Evolutionary conservation across 805 yeast genomes (phyloP).

Genomic region (Saccharomycopsis sp.): DNA sequence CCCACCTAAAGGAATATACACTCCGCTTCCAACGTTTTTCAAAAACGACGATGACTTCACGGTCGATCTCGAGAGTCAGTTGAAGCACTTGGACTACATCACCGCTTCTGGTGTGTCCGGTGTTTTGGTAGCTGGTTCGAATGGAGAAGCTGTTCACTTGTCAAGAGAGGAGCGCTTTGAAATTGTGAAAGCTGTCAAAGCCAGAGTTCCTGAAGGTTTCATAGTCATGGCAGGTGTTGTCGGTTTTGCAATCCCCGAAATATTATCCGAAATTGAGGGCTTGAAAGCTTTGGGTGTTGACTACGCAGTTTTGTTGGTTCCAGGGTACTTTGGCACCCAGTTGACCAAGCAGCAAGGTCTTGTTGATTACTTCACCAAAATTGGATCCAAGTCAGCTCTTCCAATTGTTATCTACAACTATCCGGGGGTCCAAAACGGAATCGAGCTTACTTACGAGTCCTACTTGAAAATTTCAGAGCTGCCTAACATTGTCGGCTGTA

Average conservation of each 20-base stretch:
- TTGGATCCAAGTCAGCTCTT: conserved; percentile 29
- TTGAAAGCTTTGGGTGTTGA: conserved; percentile 31
- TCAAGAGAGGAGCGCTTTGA: conserved; percentile 27
- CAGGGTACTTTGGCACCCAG: conserved; percentile 31
- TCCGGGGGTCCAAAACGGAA: conserved; percentile 31
- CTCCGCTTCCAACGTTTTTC: conserved; percentile 31
- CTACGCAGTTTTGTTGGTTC: conserved; percentile 29
- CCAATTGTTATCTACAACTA: conserved; percentile 33
- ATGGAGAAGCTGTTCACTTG: conserved; percentile 33
- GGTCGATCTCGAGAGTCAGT: conserved; percentile 29
- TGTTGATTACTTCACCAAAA: conserved; percentile 26
- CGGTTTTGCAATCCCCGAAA: conserved; percentile 25
- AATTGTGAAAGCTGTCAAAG: conserved; percentile 26
- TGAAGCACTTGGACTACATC: conserved; percentile 27
- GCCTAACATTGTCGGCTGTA: conserved; percentile 32
- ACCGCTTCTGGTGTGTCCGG: conserved; percentile 29
- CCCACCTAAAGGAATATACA: conserved; percentile 26
- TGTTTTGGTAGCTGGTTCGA: conserved; percentile 33
- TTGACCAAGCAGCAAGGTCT: conserved; percentile 30
- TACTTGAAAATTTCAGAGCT: conserved; percentile 25
- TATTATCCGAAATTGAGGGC: conserved; percentile 24
- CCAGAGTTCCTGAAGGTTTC: conserved; percentile 29
- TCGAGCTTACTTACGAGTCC: conserved; percentile 25
- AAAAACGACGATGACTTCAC: conserved; percentile 23
- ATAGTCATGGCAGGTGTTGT: conserved; percentile 31